Base-by-base conservation (phyloP, 2,329 filamentous ascomycete genomes). In the Fusarium metavorans region DNA sequence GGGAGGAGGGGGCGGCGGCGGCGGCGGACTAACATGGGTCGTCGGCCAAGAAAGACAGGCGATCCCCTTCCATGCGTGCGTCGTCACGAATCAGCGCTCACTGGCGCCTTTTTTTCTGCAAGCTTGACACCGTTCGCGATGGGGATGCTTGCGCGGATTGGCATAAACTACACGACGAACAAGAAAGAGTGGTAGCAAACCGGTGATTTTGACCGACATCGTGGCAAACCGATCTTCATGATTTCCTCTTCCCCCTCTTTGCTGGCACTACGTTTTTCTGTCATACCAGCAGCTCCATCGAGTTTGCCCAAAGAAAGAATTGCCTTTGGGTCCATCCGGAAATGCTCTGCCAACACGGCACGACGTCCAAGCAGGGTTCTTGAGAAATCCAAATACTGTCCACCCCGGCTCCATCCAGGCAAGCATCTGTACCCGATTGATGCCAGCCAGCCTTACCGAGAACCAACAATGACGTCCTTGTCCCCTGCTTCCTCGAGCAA, bases 391-490 rank as follows among this genome's bases (percentile, higher is more conserved):
- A 43, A 43, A 43, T 43, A 20, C n/a, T 43, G 20, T 14, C 11
- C 41, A 16, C 39, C 41, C 41, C 20, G n/a, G 41, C 41, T 43
- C 20, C 41, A 23, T 50, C 45, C 45, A 18, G 27, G 45, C 45
- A 50, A 50, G 45, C 45, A 30, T 30, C 45, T n/a, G 20, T 48
- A 48, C 43, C 43, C 43, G 43, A 48, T 48, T 48, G 43, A 48
- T 25, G 43, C 43, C 43, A 48, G 43, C 43, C 43, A 48, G 43
- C 43, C 20, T 48, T 48, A 48, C 45, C 45, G 18, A 50, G 25
- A 50, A 50, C 66, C 58, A 69, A 69, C 50, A 68, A 72, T 73
- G 60, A 72, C 67, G 67, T 74, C 48, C 64, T 50, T 60, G 37
- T 45, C 39, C 39, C 54, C 32, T 57, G 30, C 18, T 56, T 35